Conservation (phyloP, 2,329 filamentous ascomycete species). For the Cyphellophora attinorum region DNA sequence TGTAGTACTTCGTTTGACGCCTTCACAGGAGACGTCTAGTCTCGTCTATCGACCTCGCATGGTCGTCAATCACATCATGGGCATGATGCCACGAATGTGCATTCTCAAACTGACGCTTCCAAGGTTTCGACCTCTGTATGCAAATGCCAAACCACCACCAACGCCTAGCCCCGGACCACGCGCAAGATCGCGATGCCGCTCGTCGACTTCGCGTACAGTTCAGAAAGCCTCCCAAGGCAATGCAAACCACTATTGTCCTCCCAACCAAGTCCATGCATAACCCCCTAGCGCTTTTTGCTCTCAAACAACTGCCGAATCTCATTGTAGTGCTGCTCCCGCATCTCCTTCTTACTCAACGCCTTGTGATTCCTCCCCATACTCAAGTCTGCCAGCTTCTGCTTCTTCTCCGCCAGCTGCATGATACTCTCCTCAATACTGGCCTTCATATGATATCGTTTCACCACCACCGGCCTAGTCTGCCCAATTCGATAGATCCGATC, state of each 20-base stretch:
- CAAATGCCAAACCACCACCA: too few relatives aligned
- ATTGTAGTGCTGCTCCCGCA: constrained; percentile 17
- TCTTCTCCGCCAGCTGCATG: constrained; percentile 79
- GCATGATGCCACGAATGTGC: too few relatives aligned
- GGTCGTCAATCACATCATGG: too few relatives aligned
- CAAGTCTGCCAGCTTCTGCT: constrained; percentile 79
- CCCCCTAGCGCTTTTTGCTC: neutral
- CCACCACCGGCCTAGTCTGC: constrained; percentile 80
- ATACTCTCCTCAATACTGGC: constrained; percentile 92
- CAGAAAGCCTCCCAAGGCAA: too few relatives aligned
- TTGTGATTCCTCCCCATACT: constrained; percentile 58
- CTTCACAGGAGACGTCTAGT: too few relatives aligned
- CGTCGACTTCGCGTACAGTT: too few relatives aligned
- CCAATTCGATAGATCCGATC: constrained; percentile 88
- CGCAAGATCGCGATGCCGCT: too few relatives aligned
- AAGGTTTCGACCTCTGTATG: too few relatives aligned
- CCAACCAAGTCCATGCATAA: neutral
- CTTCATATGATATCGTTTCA: constrained; percentile 80
- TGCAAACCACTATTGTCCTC: neutral
- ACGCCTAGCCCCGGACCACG: too few relatives aligned
- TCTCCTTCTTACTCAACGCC: constrained; percentile 18
- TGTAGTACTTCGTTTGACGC: too few relatives aligned
- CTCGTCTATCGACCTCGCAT: too few relatives aligned
- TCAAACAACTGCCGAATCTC: constrained; percentile 19
- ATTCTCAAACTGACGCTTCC: too few relatives aligned